Conservation (phyloP, 495 filamentous ascomycete species). For the Pyrenopolyporus hunteri region DNA sequence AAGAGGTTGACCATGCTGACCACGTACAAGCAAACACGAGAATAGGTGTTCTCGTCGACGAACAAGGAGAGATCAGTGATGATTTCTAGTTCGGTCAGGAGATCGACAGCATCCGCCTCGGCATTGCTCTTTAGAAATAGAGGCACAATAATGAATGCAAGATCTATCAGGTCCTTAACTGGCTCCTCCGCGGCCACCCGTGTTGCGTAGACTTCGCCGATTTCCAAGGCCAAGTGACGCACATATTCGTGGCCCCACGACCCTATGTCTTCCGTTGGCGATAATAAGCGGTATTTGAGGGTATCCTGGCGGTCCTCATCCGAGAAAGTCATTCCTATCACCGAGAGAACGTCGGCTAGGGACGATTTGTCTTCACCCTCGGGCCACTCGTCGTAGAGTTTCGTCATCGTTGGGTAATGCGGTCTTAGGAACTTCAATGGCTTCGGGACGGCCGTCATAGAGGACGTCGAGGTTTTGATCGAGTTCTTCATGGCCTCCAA, state of each 20-base stretch:
- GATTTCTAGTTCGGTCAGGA: conserved; percentile 95
- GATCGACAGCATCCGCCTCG: conserved; percentile 95
- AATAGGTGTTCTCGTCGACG: conserved; percentile 92
- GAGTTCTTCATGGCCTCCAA: conserved; percentile 94
- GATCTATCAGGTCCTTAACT: conserved; percentile 75
- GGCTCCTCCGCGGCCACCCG: conserved; percentile 65
- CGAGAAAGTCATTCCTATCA: conserved; percentile 98
- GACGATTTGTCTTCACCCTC: conserved; percentile 83
- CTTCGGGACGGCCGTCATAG: conserved; percentile 98
- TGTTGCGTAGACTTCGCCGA: conserved; percentile 89
- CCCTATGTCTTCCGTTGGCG: conserved; percentile 88
- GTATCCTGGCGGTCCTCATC: conserved; percentile 96
- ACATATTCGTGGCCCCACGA: conserved; percentile 99
- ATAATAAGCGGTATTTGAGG: conserved; percentile 89
- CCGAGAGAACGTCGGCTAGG: conserved; percentile 92
- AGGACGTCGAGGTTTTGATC: conserved; percentile 98
- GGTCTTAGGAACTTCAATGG: conserved; percentile 97
- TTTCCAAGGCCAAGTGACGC: conserved; percentile 91
- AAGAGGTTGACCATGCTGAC: conserved; percentile 98
- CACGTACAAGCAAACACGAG: conserved; percentile 95
- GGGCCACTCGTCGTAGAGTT: conserved; percentile 87
- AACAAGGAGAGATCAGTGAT: conserved; percentile 90
- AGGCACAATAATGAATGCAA: conserved; percentile 84
- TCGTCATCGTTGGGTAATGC: conserved; percentile 86
- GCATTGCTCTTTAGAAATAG: conserved; percentile 97